A percentile compares a stretch with the other conserved stretches of the same genome.
These are phyloP conservation scores for Agmasoma carcini DNA, from an alignment of 371 early-diverging fungal genomes.

Conservation along the genomic window DNA sequence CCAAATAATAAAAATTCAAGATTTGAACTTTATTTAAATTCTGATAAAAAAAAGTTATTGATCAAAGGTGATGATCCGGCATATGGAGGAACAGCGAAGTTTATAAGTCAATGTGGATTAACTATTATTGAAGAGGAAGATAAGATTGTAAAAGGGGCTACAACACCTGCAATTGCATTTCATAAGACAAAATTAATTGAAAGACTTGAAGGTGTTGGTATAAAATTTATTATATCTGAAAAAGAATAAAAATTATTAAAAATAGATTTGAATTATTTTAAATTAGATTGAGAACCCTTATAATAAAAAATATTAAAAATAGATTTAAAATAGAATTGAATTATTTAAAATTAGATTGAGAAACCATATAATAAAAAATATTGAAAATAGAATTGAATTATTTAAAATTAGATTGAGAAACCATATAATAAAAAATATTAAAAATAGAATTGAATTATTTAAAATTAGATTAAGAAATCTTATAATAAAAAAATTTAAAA, in stretches of 20 bases:
- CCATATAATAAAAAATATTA: too few relatives aligned
- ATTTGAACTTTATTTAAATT: conserved; percentile 20
- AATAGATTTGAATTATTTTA: too few relatives aligned
- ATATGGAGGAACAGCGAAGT: conserved; percentile 49
- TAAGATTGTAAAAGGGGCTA: conserved; percentile 37
- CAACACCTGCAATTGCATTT: conserved; percentile 51
- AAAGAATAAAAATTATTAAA: background rate
- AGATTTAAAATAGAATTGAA: too few relatives aligned
- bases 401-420: too few relatives aligned
- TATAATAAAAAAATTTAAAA: too few relatives aligned
- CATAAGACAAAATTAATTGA: conserved; percentile 40
- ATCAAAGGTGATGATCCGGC: conserved; percentile 54
- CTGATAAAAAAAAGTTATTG: conserved; percentile 35
- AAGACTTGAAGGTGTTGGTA: conserved; percentile 34
- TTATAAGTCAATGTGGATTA: conserved; percentile 32
- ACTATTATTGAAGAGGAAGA: conserved; percentile 10
- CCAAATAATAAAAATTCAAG: conserved; percentile 4
- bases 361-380: too few relatives aligned
- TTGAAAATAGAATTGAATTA: too few relatives aligned
- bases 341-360: too few relatives aligned
- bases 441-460: too few relatives aligned
- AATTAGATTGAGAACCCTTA: too few relatives aligned
- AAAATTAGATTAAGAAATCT: too few relatives aligned
- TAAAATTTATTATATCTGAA: conserved; percentile 33
- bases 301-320: too few relatives aligned